Evolutionary conservation across 2,329 filamentous ascomycete species (phyloP).

Genomic region (Pleoardoris graminearum): DNA sequence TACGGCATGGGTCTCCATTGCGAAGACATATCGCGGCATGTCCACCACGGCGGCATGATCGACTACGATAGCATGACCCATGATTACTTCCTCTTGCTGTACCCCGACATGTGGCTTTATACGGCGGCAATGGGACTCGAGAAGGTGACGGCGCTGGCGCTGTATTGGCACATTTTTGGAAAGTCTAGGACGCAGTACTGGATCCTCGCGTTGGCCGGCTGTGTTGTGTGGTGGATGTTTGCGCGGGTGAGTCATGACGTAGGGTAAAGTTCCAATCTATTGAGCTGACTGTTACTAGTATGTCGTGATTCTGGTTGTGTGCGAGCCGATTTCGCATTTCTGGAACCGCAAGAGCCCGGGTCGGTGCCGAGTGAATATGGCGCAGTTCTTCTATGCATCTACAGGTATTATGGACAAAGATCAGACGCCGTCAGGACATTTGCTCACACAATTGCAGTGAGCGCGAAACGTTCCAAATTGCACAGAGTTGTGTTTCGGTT

Average conservation of each 20-base stretch:
- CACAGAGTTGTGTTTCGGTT: not conserved
- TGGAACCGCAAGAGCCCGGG: not conserved
- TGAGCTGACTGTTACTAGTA: not conserved
- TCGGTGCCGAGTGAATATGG: not conserved
- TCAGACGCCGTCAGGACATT: not conserved
- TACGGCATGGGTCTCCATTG: not conserved
- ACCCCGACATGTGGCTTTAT: slow-evolving; percentile 11
- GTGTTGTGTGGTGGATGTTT: slow-evolving; percentile 5
- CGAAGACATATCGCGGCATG: not conserved
- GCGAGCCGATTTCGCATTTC: not conserved
- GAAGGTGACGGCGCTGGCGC: slow-evolving; percentile 5
- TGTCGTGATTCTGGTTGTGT: not conserved
- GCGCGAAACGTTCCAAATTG: not conserved
- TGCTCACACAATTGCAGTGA: not conserved
- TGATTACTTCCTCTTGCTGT: slow-evolving; percentile 5
- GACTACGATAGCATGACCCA: not conserved
- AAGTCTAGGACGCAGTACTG: not conserved
- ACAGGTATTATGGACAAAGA: not conserved
- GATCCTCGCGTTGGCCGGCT: slow-evolving; percentile 1
- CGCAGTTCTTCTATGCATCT: slow-evolving; percentile 1
- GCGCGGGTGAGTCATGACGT: slow-evolving; percentile 1
- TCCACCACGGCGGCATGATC: not conserved
- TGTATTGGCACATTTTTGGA: slow-evolving; percentile 7
- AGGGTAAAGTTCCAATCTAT: not conserved
- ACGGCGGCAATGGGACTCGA: slow-evolving; percentile 6